These are phyloP conservation scores for Ustilago loliicola DNA, from an alignment of 1,284 basidiomycete species.

Conservation along the genomic window DNA sequence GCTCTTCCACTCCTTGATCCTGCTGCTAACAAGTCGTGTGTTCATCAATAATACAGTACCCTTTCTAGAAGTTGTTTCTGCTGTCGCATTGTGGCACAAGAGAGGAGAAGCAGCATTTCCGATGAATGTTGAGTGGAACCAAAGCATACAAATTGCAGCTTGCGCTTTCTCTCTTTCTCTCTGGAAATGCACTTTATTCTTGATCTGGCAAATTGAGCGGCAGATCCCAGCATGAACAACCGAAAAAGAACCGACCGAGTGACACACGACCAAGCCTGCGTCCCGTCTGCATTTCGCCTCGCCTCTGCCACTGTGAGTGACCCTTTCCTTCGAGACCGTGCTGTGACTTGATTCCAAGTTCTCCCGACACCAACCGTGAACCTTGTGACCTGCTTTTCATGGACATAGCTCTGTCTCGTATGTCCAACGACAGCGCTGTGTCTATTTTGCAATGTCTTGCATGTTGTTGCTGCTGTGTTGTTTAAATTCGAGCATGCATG, in stretches of 20 bases:
- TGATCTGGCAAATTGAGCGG: not conserved
- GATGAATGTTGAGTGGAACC: not conserved
- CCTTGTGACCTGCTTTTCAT: slow-evolving; percentile 10
- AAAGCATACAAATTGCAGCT: not conserved
- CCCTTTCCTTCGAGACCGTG: slow-evolving; percentile 3
- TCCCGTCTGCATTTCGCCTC: slow-evolving; percentile 3
- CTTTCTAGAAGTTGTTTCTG: not conserved
- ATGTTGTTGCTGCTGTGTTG: not conserved
- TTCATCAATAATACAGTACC: not conserved
- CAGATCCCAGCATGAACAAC: slow-evolving; percentile 8
- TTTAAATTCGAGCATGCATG: slow-evolving; percentile 12
- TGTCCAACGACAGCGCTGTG: not conserved
- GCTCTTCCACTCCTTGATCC: not conserved
- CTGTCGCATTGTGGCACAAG: not conserved
- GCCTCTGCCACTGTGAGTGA: not conserved
- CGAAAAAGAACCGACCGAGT: slow-evolving; percentile 29
- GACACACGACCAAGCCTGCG: slow-evolving; percentile 25
- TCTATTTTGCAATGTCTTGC: not conserved
- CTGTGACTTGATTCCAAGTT: slow-evolving; percentile 9
- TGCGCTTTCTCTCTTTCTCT: not conserved
- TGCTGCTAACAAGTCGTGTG: not conserved
- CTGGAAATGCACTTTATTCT: not conserved
- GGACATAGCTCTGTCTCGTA: too few relatives aligned
- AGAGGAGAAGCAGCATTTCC: not conserved
- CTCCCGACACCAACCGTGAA: not conserved